phyloP scores from a whole-genome alignment of 345 rosid species.

The Kandelia obovata region DNA sequence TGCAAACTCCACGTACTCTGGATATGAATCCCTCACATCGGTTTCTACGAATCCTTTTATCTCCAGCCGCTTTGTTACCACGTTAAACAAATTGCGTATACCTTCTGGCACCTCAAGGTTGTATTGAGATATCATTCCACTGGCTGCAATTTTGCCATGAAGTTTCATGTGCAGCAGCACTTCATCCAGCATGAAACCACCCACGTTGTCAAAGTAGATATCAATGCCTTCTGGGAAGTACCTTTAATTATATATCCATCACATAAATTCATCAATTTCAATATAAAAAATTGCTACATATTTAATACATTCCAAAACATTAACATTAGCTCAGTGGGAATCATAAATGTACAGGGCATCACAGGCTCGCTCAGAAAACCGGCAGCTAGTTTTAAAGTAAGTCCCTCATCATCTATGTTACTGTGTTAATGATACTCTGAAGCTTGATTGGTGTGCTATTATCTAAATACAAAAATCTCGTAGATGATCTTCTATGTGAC shows the following conservation, averaged over 20 bases:
- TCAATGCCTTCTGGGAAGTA: not conserved
- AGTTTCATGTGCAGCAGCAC: not conserved
- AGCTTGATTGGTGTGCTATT: too few relatives aligned
- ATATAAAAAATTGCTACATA: too few relatives aligned
- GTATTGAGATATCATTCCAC: constrained; percentile 1
- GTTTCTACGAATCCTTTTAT: constrained; percentile 10
- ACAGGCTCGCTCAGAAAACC: too few relatives aligned
- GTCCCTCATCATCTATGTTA: too few relatives aligned
- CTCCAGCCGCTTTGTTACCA: not conserved
- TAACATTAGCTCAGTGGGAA: too few relatives aligned
- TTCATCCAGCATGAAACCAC: not conserved
- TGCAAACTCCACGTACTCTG: constrained; percentile 4
- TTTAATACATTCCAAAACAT: too few relatives aligned
- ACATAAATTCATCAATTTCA: too few relatives aligned
- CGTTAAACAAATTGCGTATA: not conserved
- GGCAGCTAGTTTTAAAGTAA: too few relatives aligned
- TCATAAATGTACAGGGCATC: too few relatives aligned
- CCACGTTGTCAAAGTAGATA: not conserved
- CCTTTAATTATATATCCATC: not conserved
- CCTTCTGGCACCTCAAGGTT: not conserved
- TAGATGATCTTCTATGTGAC: too few relatives aligned
- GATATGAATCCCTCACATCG: constrained; percentile 4
- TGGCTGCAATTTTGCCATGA: not conserved
- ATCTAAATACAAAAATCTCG: too few relatives aligned
- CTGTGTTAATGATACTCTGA: too few relatives aligned